A percentile compares a stretch with the other conserved stretches of the same genome.
phyloP scores from a whole-genome alignment of 352 stramenopile species.

The Phytophthora pini region DNA sequence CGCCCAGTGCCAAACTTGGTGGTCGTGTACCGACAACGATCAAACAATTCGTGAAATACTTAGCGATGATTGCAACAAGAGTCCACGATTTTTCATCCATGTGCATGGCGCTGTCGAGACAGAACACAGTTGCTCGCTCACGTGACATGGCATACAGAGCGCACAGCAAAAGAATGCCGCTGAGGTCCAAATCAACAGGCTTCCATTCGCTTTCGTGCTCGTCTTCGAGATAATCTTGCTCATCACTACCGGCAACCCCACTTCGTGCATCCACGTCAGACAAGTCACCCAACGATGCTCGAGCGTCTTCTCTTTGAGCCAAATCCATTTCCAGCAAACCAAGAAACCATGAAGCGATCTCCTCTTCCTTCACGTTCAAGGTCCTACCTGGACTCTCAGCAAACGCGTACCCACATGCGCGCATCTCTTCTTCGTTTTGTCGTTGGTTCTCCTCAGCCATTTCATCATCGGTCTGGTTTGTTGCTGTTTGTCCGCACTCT shows the following conservation, averaged over 20 bases:
- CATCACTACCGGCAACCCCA: conserved; percentile 5
- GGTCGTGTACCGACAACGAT: conserved; percentile 75
- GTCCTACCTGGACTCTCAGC: conserved; percentile 27
- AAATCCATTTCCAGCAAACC: conserved; percentile 71
- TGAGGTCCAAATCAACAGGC: conserved; percentile 69
- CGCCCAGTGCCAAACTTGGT: conserved; percentile 63
- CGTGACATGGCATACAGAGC: conserved; percentile 82
- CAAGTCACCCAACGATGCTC: conserved; percentile 17
- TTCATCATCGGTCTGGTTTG: conserved; percentile 41
- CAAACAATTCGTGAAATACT: conserved; percentile 90
- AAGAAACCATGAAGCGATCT: conserved; percentile 77
- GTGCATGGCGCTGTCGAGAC: conserved; percentile 87
- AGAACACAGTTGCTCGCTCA: conserved; percentile 72
- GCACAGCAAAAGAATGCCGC: conserved; percentile 80
- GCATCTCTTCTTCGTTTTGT: conserved; percentile 33
- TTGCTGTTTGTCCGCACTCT: background rate
- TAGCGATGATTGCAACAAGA: conserved; percentile 78
- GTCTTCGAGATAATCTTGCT: conserved; percentile 30
- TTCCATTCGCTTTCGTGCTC: conserved; percentile 63
- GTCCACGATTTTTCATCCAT: conserved; percentile 90
- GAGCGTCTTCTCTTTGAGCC: conserved; percentile 38
- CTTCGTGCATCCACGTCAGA: background rate
- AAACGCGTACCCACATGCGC: conserved; percentile 28
- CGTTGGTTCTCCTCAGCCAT: conserved; percentile 14
- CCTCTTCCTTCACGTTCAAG: conserved; percentile 64